phyloP scores from a whole-genome alignment of 1,139 yeast genomes.

The Yamadazyma spencermartinsiae region DNA sequence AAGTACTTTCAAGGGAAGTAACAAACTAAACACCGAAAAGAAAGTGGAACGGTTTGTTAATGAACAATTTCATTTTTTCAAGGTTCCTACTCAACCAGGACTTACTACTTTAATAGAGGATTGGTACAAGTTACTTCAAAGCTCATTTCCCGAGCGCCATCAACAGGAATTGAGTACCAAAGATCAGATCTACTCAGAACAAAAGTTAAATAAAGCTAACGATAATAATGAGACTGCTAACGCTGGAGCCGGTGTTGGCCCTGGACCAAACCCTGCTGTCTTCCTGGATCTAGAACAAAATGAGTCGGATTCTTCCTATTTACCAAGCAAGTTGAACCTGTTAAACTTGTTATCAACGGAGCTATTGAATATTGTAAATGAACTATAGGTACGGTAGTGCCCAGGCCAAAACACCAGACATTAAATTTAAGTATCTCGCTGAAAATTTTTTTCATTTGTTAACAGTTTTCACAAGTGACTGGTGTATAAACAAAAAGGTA shows the following conservation, averaged over 20 bases:
- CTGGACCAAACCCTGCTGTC: too few species aligned
- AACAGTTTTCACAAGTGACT: not conserved
- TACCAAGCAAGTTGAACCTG: not conserved
- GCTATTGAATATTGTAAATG: not conserved
- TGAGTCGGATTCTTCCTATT: constrained; percentile 4
- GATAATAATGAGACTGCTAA: constrained; percentile 5
- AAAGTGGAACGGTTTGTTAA: constrained; percentile 4
- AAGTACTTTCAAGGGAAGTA: not conserved
- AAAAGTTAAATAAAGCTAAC: constrained; percentile 25
- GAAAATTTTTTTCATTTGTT: constrained; percentile 1
- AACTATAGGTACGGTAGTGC: not conserved
- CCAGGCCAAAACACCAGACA: not conserved
- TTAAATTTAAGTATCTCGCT: not conserved
- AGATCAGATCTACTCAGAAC: constrained; percentile 40
- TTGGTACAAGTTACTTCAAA: constrained; percentile 30
- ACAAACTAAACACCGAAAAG: not conserved
- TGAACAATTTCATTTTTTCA: constrained; percentile 21
- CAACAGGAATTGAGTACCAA: constrained; percentile 36
- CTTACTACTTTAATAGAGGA: constrained; percentile 16
- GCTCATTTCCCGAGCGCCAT: constrained; percentile 32
- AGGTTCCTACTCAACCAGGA: constrained; percentile 15
- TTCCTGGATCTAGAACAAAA: constrained; percentile 7
- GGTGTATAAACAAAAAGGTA: constrained; percentile 7
- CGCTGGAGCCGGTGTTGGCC: constrained; percentile 3
- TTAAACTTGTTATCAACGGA: not conserved